Evolutionary conservation across 176 grass and related monocot species (phyloP).

Genomic region (Oryza rufipogon): DNA sequence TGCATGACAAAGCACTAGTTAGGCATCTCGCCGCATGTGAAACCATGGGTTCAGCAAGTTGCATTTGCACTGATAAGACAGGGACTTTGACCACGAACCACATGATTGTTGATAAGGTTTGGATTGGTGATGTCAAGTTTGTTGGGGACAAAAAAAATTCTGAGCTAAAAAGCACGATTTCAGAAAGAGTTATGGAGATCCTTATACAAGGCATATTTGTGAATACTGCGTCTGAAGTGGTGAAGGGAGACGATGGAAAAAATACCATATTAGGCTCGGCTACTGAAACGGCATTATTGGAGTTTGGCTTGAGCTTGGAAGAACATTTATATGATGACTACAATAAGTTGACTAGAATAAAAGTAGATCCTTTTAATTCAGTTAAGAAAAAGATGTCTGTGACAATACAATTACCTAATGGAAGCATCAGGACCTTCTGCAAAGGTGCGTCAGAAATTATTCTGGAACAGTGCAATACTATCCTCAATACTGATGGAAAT

Average conservation of each 20-base stretch:
- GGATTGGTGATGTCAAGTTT: slow-evolving; percentile 59
- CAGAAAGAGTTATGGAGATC: slow-evolving; percentile 46
- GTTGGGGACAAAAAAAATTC: slow-evolving; percentile 37
- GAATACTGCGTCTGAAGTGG: slow-evolving; percentile 81
- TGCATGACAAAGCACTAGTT: slow-evolving; percentile 83
- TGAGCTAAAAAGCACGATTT: slow-evolving; percentile 55
- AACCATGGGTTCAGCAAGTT: slow-evolving; percentile 91
- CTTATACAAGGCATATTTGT: slow-evolving; percentile 87
- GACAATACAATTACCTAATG: slow-evolving; percentile 62
- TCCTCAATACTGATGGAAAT: slow-evolving; percentile 56
- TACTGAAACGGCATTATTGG: slow-evolving; percentile 84
- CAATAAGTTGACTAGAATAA: slow-evolving; percentile 49
- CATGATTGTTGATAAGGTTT: slow-evolving; percentile 86
- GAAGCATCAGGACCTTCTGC: slow-evolving; percentile 65
- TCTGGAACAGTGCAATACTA: slow-evolving; percentile 59
- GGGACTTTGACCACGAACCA: slow-evolving; percentile 95
- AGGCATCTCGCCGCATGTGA: slow-evolving; percentile 90
- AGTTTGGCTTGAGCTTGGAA: slow-evolving; percentile 75
- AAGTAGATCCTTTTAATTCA: slow-evolving; percentile 88
- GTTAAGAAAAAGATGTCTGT: slow-evolving; percentile 96
- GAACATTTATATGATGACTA: slow-evolving; percentile 46
- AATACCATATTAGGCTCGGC: slow-evolving; percentile 66
- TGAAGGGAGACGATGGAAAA: slow-evolving; percentile 70
- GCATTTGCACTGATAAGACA: slow-evolving; percentile 96
- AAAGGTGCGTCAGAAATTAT: slow-evolving; percentile 95